phyloP scores from a whole-genome alignment of 768 basidiomycete genomes.

The Fomitopsis serialis region DNA sequence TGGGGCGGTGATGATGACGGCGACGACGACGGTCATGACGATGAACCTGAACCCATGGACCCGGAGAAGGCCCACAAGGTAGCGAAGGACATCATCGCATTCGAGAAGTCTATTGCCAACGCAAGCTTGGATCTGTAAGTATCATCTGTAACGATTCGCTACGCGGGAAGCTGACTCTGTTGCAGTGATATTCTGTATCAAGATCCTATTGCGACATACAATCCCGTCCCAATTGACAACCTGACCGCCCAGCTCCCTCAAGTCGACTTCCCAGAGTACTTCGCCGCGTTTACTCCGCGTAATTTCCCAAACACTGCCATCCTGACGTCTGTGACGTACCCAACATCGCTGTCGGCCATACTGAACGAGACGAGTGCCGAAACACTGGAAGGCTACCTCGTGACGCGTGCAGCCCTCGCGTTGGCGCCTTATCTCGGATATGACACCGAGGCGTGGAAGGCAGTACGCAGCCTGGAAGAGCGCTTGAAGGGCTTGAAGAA shows the following conservation, averaged over 20 bases:
- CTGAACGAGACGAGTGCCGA: slow-evolving; percentile 62
- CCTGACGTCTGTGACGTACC: slow-evolving; percentile 78
- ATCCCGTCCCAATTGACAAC: slow-evolving; percentile 67
- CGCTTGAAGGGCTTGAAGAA: slow-evolving; percentile 79
- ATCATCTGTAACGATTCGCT: neutral
- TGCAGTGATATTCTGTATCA: slow-evolving; percentile 60
- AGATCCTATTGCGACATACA: slow-evolving; percentile 87
- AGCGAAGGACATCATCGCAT: slow-evolving; percentile 64
- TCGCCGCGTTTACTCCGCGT: slow-evolving; percentile 79
- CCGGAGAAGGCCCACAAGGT: slow-evolving; percentile 53
- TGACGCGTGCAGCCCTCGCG: slow-evolving; percentile 65
- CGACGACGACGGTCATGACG: slow-evolving; percentile 11
- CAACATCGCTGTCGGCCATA: slow-evolving; percentile 59
- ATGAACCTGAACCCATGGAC: slow-evolving; percentile 45
- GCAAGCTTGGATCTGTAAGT: slow-evolving; percentile 77
- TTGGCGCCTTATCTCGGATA: slow-evolving; percentile 70
- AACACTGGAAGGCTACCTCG: slow-evolving; percentile 83
- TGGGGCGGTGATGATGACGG: slow-evolving; percentile 61
- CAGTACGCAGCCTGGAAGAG: slow-evolving; percentile 65
- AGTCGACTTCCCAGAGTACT: slow-evolving; percentile 81
- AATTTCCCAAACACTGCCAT: slow-evolving; percentile 72
- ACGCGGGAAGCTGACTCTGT: neutral
- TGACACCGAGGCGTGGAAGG: slow-evolving; percentile 75
- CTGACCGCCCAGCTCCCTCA: slow-evolving; percentile 67
- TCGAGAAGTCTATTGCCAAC: slow-evolving; percentile 75